Base-by-base conservation (phyloP, 2,329 filamentous ascomycete genomes). In the Microascus cirrosus region DNA sequence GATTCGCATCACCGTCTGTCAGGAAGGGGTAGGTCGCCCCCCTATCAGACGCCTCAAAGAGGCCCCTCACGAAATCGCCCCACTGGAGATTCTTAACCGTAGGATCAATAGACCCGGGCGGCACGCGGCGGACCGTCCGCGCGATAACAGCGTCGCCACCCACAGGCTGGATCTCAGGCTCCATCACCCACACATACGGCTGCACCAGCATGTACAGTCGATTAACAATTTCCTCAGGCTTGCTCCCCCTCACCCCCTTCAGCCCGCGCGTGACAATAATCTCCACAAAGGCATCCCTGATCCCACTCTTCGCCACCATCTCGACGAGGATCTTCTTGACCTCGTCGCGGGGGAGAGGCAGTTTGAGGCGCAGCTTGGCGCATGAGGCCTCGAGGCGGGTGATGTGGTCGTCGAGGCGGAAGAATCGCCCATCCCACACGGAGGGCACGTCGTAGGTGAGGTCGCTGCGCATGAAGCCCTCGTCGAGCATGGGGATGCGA, bases 1-100 rank as follows among this genome's bases (percentile, higher is more conserved):
- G 60, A 61, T 78, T 73, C 8, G 67, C 67, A 54, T 79, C 76
- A 1, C 77, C 76, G 60, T 80, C 77, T 0, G 74, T 78, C 12
- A 80, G 62, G 62, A 80, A 79, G 0, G 77, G 77, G 57, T 78
- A 78, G 0, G 60, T 63, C 0, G 76, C 75, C 0, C 71, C 74
- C 1, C 77, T 73, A 60, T 80, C 77, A 0, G 60, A 55, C 0
- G 76, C 76, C 63, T 80, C 78, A 32, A 76, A 70, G 59, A 79
- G 62, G 0, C 68, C 75, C 0, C 76, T 66, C 1, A 68, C 71
- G 1, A 78, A 63, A 63, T 80, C 77, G 1, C 76, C 75, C 77
- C 76, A 79, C 58, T 79, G 73, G 18, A 77, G 64, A 61, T 79
- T 79, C 69, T 80, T 80, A 34, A 80, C 67, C 0, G 76, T 79